These are phyloP conservation scores for Dendrostoma leiphaemia DNA, from an alignment of 2,329 filamentous ascomycete genomes.

Conservation along the genomic window DNA sequence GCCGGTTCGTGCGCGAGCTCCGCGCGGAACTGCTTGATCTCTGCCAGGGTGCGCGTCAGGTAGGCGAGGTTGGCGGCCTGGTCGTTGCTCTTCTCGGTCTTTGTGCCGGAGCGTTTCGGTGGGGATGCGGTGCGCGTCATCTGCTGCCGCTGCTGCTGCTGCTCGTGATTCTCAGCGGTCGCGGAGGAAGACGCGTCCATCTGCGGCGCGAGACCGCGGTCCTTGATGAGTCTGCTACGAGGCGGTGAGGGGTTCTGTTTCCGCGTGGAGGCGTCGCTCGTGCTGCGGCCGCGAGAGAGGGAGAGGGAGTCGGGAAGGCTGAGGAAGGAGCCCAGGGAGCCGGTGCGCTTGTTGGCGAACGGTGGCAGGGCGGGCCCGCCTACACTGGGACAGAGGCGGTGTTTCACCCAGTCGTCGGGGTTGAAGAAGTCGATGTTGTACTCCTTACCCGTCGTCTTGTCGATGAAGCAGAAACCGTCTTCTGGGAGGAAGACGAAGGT, in stretches of 20 bases:
- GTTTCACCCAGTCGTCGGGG: conserved; percentile 73
- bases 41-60: conserved; percentile 69
- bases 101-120: conserved; percentile 4
- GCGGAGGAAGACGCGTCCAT: conserved; percentile 35
- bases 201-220: conserved; percentile 44
- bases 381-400: conserved; percentile 76
- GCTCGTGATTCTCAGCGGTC: conserved; percentile 16
- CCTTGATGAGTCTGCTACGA: conserved; percentile 31
- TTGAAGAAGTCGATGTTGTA: conserved; percentile 86
- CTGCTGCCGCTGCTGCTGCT: conserved; percentile 27
- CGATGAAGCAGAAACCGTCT: conserved; percentile 82
- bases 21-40: conserved; percentile 71
- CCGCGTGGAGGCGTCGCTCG: conserved; percentile 34
- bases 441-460: conserved; percentile 75
- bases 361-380: conserved; percentile 61
- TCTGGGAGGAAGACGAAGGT: conserved; percentile 83
- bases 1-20: conserved; percentile 63
- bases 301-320: conserved; percentile 43
- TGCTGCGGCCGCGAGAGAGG: conserved; percentile 40
- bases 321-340: conserved; percentile 43
- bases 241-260: conserved; percentile 23
- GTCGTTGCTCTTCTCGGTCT: conserved; percentile 38
- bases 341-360: conserved; percentile 34
- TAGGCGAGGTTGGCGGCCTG: conserved; percentile 58
- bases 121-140: conserved; percentile 9